Evolutionary conservation across 108 stramenopile genomes (phyloP).

Genomic region (Nitzschia sp.): DNA sequence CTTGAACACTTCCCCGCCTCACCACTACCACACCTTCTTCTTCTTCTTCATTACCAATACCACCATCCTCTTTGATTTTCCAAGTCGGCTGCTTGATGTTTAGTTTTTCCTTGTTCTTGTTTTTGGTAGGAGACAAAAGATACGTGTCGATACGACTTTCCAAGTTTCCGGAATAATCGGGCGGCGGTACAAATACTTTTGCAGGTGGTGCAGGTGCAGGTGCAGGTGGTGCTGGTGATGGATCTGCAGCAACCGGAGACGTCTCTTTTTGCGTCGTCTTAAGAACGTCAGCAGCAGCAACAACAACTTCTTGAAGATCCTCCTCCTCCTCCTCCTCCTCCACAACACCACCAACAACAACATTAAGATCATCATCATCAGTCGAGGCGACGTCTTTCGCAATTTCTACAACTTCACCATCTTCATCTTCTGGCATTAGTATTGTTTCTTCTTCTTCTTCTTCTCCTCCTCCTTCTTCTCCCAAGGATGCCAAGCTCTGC

Average conservation of each 20-base stretch:
- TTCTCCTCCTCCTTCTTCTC: not conserved
- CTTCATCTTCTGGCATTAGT: not conserved
- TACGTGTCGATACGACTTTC: not conserved
- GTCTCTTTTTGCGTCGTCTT: not conserved
- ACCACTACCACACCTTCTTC: not conserved
- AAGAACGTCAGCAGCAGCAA: not conserved
- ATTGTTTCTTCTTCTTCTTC: not conserved
- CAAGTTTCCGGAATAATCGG: not conserved
- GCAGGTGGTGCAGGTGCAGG: not conserved
- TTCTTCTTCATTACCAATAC: too few species aligned
- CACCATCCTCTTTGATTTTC: too few species aligned
- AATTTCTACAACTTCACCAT: too few species aligned
- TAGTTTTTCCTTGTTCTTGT: not conserved
- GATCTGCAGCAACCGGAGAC: not conserved
- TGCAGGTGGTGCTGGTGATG: not conserved
- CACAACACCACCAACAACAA: not conserved
- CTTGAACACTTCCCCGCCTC: constrained; percentile 5
- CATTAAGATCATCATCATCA: not conserved
- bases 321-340: not conserved
- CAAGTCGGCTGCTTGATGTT: not conserved
- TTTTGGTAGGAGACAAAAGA: not conserved
- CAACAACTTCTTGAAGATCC: not conserved
- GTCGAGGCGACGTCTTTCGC: not conserved
- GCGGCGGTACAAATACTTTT: not conserved
- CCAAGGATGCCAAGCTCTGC: not conserved